Evolutionary conservation across 257 asterid genomes (phyloP), one percentile per base, ranked within the genome.

Genomic region (Lycium barbarum): DNA sequence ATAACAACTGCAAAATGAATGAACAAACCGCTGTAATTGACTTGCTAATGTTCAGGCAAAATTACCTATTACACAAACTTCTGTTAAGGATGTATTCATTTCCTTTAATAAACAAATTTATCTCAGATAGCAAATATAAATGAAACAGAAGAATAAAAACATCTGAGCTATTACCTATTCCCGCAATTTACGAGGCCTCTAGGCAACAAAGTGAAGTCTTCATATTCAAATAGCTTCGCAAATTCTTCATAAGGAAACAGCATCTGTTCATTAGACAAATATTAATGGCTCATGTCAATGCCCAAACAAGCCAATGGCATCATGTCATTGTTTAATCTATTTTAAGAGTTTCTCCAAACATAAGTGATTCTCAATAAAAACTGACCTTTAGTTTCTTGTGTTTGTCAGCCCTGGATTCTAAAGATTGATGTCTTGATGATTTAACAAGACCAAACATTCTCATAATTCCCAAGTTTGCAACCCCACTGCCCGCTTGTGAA

Each of bases 181-280:
- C 98, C 98, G 79, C 96, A 92, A 86, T 95, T 95, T 35, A 92
- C 62, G 61, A 95, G 93, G 58, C 98, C 98, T 90, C 93, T 90
- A 54, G 98, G 97, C 63, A 88, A 66, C 84, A 92, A 15, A 83
- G 85, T 87, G 89, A 90, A 86, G 85, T 74, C 91, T 84, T 93
- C 95, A 84, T 76, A 89, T 81, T 93, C 95, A 86, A 92, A 95
- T 87, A 87, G 89, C 94, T 91, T 92, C 88, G 93, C 90, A 85
- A 93, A 95, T 84, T 93, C 98, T 88, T 94, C 98, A 84, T 93
- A 95, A 1, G 98, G 95, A 90, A 91, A 95, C 79, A 94, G 91
- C 97, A 93, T 93, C 98, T 95, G 95, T 55, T 59, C 85, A 86
- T 84, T 61, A 79, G 53, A 71, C 68, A 70, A 70, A 26, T 18